phyloP scores from a whole-genome alignment of 768 basidiomycete species.

The Termitomyces heimii region DNA sequence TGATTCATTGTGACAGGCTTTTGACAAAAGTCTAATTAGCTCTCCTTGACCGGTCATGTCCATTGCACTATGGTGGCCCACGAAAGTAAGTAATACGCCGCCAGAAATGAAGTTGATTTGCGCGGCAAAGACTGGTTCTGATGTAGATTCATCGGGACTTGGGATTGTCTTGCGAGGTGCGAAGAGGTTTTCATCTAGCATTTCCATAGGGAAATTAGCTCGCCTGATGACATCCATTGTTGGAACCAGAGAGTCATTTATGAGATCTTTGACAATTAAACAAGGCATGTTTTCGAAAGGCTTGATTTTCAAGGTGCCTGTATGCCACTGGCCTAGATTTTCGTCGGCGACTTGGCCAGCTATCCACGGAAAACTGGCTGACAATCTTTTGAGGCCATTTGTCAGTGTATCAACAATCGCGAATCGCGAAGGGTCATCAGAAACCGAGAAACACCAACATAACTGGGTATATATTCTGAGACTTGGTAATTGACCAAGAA shows the following conservation, averaged over 20 bases:
- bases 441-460: conserved; percentile 14
- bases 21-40: conserved; percentile 17
- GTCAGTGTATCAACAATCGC: conserved; percentile 13
- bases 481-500: conserved; percentile 6
- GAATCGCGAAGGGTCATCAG: conserved; percentile 4
- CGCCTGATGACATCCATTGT: conserved; percentile 17
- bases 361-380: conserved; percentile 20
- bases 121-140: conserved; percentile 19
- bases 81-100: conserved; percentile 20
- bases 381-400: conserved; percentile 18
- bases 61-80: conserved; percentile 19
- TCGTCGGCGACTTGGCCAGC: conserved; percentile 20
- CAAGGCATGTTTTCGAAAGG: conserved; percentile 1
- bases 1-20: conserved; percentile 16
- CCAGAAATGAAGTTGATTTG: conserved; percentile 21
- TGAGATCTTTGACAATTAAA: conserved; percentile 19
- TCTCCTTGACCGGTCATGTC: conserved; percentile 22
- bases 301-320: conserved; percentile 16
- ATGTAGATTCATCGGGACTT: conserved; percentile 7
- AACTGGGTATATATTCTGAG: conserved; percentile 20
- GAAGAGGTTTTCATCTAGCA: conserved; percentile 20
- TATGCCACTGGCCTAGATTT: conserved; percentile 5
- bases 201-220: conserved; percentile 18
- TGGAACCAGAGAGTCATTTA: conserved; percentile 11
- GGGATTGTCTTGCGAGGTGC: conserved; percentile 19